Conservation (phyloP, 352 stramenopile species). For the Phytophthora capsici region DNA sequence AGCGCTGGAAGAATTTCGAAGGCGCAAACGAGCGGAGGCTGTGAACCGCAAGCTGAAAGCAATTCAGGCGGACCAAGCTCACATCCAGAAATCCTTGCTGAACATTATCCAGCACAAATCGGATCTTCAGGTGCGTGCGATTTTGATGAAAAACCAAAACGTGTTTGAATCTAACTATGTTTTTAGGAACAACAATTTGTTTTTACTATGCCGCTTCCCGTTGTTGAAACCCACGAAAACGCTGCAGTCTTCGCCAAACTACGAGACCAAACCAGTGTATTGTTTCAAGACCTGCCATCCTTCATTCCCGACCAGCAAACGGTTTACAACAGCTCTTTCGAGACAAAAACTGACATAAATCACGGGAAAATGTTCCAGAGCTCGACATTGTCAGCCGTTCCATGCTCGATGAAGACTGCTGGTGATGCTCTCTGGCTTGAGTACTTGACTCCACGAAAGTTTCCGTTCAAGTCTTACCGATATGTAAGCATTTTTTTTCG, state of each 20-base stretch:
- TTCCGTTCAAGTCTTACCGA: constrained; percentile 14
- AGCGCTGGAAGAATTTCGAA: constrained; percentile 12
- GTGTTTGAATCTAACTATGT: neutral
- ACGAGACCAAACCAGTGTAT: neutral
- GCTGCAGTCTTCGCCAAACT: constrained; percentile 6
- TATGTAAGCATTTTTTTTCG: constrained; percentile 2
- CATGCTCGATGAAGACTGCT: constrained; percentile 16
- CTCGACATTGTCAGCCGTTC: constrained; percentile 4
- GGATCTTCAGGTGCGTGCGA: neutral
- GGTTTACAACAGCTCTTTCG: constrained; percentile 11
- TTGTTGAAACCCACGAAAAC: constrained; percentile 1
- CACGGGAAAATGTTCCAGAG: constrained; percentile 21
- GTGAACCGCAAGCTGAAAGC: constrained; percentile 13
- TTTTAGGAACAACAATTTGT: constrained; percentile 9
- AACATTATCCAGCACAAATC: constrained; percentile 4
- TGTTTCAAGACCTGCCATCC: neutral
- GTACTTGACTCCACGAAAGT: constrained; percentile 11
- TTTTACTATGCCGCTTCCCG: neutral
- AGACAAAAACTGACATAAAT: constrained; percentile 6
- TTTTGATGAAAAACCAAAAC: neutral
- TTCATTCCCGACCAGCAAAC: neutral
- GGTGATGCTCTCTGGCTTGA: constrained; percentile 17
- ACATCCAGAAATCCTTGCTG: constrained; percentile 11
- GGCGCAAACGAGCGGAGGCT: neutral
- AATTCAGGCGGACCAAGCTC: neutral